Percentiles rank a stretch among this genome's conserved stretches.
Conservation (phyloP, 352 stramenopile genomes). For the Phytophthora sansomeana region DNA sequence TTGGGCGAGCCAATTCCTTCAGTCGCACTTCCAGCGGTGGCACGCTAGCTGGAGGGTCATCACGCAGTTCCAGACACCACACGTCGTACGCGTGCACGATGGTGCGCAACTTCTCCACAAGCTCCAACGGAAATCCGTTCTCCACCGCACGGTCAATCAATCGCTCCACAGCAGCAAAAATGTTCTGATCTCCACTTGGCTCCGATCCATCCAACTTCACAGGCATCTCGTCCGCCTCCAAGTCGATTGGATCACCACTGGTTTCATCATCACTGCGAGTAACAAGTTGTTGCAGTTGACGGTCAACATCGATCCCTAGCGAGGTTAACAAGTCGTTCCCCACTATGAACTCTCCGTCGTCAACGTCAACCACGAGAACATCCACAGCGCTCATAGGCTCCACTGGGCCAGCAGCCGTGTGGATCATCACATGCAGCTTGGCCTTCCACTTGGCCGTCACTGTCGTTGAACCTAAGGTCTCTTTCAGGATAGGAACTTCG, state of each 20-base stretch:
- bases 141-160: conserved; percentile 9
- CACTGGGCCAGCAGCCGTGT: not conserved
- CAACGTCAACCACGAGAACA: not conserved
- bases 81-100: too few species aligned
- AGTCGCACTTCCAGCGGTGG: conserved; percentile 11
- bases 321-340: not conserved
- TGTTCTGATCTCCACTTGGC: not conserved
- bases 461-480: not conserved
- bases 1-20: conserved; percentile 1
- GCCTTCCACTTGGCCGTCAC: not conserved
- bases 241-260: conserved; percentile 4
- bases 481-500: not conserved
- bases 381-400: conserved; percentile 1
- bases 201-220: not conserved
- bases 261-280: not conserved
- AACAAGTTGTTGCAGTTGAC: conserved; percentile 13
- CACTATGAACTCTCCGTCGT: conserved; percentile 4
- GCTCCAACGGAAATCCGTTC: conserved; percentile 10
- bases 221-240: conserved; percentile 1
- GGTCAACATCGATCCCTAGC: conserved; percentile 1
- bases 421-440: not conserved
- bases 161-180: not conserved
- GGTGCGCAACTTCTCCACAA: not conserved
- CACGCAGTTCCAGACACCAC: conserved; percentile 8
- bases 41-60: conserved; percentile 8